Base-by-base conservation (phyloP, 2,329 filamentous ascomycete genomes). In the Diplocarpon mali region DNA sequence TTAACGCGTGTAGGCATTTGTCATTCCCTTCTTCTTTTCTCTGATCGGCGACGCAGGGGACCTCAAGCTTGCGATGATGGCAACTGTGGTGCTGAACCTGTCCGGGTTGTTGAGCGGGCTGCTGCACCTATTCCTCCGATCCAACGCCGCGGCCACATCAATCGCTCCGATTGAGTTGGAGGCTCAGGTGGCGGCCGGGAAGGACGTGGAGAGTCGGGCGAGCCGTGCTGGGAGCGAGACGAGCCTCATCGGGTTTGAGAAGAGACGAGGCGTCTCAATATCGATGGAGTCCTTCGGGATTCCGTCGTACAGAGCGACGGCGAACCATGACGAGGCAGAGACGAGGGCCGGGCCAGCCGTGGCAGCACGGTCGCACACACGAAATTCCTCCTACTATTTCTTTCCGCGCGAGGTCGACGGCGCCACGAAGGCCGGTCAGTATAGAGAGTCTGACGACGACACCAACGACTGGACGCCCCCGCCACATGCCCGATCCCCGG, bases 71-170 rank as follows among this genome's bases (percentile, higher is more conserved):
- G 69, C 76, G 2, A 77, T 81, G 68, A 72, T 83, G 34, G 76
- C 78, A 20, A 74, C 78, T 13, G 75, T 85, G 6, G 75, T 79
- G 2, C 68, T 78, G 13, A 83, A 83, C 56, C 67, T 82, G 2
- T 78, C 79, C 0, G 81, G 80, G 2, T 64, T 85, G 13, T 69
- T 79, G 59, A 79, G 75, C 13, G 77, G 79, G 3, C 72, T 78
- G 13, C 68, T 84, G 17, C 80, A 84, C 53, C 65, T 85, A 8
- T 80, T 83, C 54, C 67, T 85, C 40, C 73, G 80, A 51, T 77
- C 78, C 2, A 80, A 76, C 51, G 75, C 71, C 12, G 68, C 72
- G 11, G 69, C 72, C 11, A 73, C 73, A 20, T 75, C 78, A 40
- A 69, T 71, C 49, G 64, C 70, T 32, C 65, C 67, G 38, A 68